phyloP scores from a whole-genome alignment of 2,329 filamentous ascomycete genomes.

The Pseudogymnoascus sp. region DNA sequence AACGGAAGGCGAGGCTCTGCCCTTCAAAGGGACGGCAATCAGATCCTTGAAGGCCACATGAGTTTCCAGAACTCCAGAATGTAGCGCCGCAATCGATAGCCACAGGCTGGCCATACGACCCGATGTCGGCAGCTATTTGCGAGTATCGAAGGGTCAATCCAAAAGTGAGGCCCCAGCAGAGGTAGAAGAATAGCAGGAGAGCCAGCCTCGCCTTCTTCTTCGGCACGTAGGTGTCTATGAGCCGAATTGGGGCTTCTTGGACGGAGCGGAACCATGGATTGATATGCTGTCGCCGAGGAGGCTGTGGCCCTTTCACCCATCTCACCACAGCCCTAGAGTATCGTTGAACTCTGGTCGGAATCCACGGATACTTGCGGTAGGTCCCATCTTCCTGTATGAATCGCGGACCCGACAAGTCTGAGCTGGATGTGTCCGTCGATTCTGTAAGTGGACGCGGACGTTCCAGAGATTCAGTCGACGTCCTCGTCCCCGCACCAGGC shows the following conservation, averaged over 20 bases:
- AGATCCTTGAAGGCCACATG: conserved; percentile 66
- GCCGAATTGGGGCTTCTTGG: conserved; percentile 56
- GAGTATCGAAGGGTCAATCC: conserved; percentile 59
- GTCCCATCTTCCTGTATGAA: conserved; percentile 49
- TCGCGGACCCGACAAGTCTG: conserved; percentile 35
- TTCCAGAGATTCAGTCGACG: neutral
- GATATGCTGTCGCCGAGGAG: conserved; percentile 44
- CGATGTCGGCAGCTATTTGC: conserved; percentile 50
- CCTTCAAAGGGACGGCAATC: conserved; percentile 68
- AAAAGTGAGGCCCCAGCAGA: conserved; percentile 62
- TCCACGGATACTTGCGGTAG: conserved; percentile 43
- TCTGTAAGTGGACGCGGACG: neutral
- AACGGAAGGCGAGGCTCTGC: conserved; percentile 63
- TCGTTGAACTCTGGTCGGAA: conserved; percentile 48
- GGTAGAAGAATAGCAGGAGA: conserved; percentile 51
- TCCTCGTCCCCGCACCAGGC: conserved; percentile 15
- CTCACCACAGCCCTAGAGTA: conserved; percentile 33
- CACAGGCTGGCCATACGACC: conserved; percentile 57
- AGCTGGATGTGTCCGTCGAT: neutral
- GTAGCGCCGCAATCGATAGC: conserved; percentile 58
- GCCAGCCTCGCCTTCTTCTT: conserved; percentile 48
- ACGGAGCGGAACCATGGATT: conserved; percentile 53
- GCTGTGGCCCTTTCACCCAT: conserved; percentile 50
- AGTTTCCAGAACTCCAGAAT: conserved; percentile 64
- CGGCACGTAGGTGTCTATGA: conserved; percentile 56